Conservation (phyloP, 331 rosid species). For the Telfairia occidentalis region DNA sequence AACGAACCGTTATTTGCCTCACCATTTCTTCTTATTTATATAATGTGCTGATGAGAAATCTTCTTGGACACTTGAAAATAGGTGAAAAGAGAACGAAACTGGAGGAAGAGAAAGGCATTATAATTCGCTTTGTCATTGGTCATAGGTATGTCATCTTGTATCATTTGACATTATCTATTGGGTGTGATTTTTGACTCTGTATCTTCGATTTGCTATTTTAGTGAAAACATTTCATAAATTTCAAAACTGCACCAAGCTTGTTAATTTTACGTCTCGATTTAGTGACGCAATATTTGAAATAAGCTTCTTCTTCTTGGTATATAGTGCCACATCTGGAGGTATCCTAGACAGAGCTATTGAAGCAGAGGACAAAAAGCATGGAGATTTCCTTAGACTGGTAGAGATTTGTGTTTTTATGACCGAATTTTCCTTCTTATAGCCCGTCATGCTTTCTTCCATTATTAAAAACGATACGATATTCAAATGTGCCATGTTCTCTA, state of each 20-base stretch:
- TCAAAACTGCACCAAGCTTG: not conserved
- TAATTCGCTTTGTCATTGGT: conserved; percentile 81
- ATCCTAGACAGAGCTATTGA: conserved; percentile 92
- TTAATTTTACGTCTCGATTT: not conserved
- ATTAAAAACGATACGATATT: not conserved
- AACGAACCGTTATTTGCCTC: not conserved
- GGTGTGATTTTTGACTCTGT: not conserved
- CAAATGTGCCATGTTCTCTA: not conserved
- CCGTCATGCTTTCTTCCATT: not conserved
- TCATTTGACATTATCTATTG: not conserved
- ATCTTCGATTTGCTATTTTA: not conserved
- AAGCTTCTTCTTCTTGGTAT: conserved; percentile 14
- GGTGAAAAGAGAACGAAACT: conserved; percentile 84
- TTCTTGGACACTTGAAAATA: conserved; percentile 27
- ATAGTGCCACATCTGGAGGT: conserved; percentile 95
- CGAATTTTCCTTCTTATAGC: not conserved
- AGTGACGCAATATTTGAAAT: no score
- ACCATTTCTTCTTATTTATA: not conserved
- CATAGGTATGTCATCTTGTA: conserved; percentile 43
- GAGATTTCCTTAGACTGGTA: conserved; percentile 95
- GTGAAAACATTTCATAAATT: not conserved
- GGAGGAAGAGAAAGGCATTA: conserved; percentile 95
- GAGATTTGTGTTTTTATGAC: not conserved
- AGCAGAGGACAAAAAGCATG: conserved; percentile 92
- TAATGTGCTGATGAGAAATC: conserved; percentile 21